Evolutionary conservation across 2,329 filamentous ascomycete species (phyloP).

Genomic region (Canariomyces notabilis): DNA sequence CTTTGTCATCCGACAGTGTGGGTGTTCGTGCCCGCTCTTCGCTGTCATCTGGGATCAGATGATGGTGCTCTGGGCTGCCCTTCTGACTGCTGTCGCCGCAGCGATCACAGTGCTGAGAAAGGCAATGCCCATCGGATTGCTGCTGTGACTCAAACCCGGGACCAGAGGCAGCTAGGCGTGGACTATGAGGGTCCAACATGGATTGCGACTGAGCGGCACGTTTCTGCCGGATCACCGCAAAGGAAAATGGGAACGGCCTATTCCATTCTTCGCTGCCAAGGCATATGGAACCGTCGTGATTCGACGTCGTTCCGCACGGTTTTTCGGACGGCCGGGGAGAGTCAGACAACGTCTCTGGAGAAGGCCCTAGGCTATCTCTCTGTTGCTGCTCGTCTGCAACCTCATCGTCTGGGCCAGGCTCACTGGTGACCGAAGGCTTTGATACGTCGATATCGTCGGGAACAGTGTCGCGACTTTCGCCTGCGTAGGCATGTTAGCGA

Average conservation of each 20-base stretch:
- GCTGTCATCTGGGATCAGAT: constrained; percentile 8
- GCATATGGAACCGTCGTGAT: constrained; percentile 3
- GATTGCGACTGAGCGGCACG: neutral
- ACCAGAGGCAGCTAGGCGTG: constrained; percentile 5
- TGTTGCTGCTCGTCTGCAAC: neutral
- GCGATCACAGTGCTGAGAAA: constrained; percentile 1
- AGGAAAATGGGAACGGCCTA: constrained; percentile 1
- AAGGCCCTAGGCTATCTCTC: too few species aligned
- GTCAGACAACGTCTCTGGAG: too few species aligned
- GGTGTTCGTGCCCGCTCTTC: constrained; percentile 11
- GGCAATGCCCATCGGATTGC: constrained; percentile 3
- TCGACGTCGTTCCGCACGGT: constrained; percentile 1
- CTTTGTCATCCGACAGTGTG: constrained; percentile 1
- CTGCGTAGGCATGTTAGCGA: too few species aligned
- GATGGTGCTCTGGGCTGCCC: constrained; percentile 6
- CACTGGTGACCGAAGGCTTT: too few species aligned
- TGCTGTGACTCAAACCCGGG: constrained; percentile 5
- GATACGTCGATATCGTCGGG: too few species aligned
- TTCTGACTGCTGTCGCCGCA: constrained; percentile 1
- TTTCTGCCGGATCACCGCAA: neutral
- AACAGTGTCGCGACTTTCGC: too few species aligned
- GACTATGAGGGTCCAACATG: neutral
- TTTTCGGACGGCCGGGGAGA: neutral
- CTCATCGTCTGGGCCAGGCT: too few species aligned
- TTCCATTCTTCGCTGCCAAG: constrained; percentile 1